A percentile compares a stretch with the other conserved stretches of the same genome.
phyloP scores from a whole-genome alignment of 2,329 filamentous ascomycete genomes.

The Colletotrichum sansevieriae region DNA sequence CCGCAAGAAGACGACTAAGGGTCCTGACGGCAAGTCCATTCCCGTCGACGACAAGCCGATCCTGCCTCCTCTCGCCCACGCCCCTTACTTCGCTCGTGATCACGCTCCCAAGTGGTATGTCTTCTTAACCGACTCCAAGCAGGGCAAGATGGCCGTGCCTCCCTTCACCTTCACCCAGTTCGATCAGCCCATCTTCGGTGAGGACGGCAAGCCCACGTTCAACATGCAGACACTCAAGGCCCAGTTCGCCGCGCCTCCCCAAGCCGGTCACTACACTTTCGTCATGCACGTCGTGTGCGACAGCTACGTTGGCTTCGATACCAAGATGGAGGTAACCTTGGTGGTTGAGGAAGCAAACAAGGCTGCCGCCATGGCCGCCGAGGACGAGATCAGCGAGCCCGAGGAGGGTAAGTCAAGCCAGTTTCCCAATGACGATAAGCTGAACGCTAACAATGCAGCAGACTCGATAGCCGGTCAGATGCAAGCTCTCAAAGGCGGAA shows the following conservation, averaged over 20 bases:
- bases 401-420: constrained; percentile 83
- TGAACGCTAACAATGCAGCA: constrained; percentile 55
- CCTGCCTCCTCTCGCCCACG: constrained; percentile 87
- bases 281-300: constrained; percentile 95
- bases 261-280: constrained; percentile 93
- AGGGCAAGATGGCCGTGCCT: constrained; percentile 95
- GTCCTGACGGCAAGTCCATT: constrained; percentile 68
- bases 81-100: constrained; percentile 90
- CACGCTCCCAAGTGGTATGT: constrained; percentile 93
- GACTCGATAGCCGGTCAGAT: constrained; percentile 93
- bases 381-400: constrained; percentile 97
- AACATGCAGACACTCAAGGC: constrained; percentile 97
- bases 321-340: constrained; percentile 89
- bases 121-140: constrained; percentile 93
- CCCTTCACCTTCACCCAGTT: constrained; percentile 96
- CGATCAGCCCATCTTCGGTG: constrained; percentile 87
- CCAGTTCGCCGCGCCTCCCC: constrained; percentile 94
- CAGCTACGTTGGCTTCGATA: constrained; percentile 94
- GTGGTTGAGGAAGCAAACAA: constrained; percentile 91
- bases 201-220: constrained; percentile 87
- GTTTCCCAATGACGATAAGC: constrained; percentile 39
- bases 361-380: constrained; percentile 81
- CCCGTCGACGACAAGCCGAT: constrained; percentile 73
- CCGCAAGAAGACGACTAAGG: constrained; percentile 75
- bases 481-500: constrained; percentile 83